Base-by-base conservation (phyloP, 805 yeast species). In the Saturnispora mendoncae region DNA sequence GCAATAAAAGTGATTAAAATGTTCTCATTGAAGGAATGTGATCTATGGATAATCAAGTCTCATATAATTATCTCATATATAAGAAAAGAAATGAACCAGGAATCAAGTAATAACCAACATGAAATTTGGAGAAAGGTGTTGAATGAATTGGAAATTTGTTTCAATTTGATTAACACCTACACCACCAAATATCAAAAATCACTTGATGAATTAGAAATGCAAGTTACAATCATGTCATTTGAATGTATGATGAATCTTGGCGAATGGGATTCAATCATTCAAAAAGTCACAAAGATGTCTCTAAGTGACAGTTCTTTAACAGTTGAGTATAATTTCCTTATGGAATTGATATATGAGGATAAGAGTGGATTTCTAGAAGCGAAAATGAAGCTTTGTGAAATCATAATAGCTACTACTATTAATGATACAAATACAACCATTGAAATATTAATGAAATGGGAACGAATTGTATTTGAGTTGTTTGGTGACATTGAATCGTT, bases 41-140 rank as follows among this genome's bases (percentile, higher is more conserved):
- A 39, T 8, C 13, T 43, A 10, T 46, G 49, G 49, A 19, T 24
- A 14, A 27, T 41, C 10, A 38, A 40, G n/a, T 14, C 49, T 2
- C 13, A 38, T 2, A 41, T 44, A 18, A 40, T 44, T 12, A 32
- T 21, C 19, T 34, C 43, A 15, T 27, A 43, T 6, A 43, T 46
- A 33, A 20, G 30, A 20, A 30, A 21, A 7, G 33, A 25, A 21
- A n/a, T 23, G 9, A 18, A 40, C 25, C 25, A n/a, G n/a, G n/a
- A n/a, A n/a, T n/a, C 25, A 4, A 20, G 23, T 12, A 4, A 27
- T 24, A 23, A 12, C 15, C n/a, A n/a, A n/a, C n/a, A n/a, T n/a
- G n/a, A n/a, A n/a, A 14, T 6, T 3, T 12, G 4, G 8, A 28
- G 14, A 7, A 25, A 17, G 4, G 12, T 27, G 14, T 42, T 37